Conservation (phyloP, 805 yeast species). For the Grigorovia yakushimaensis region DNA sequence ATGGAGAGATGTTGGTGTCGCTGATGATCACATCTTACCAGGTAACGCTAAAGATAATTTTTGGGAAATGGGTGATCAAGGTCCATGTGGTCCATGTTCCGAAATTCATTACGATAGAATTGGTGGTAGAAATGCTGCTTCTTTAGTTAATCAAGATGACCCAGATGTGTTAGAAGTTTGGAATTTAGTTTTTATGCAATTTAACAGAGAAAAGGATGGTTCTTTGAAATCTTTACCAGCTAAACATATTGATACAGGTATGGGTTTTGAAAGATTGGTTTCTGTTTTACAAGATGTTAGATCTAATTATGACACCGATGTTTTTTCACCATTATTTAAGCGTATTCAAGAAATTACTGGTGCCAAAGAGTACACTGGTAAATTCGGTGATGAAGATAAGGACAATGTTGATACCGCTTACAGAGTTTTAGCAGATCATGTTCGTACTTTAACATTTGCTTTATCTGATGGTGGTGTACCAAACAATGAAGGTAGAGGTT, state of each 20-base stretch:
- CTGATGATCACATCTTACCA: slow-evolving; percentile 85
- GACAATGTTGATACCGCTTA: slow-evolving; percentile 98
- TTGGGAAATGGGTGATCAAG: slow-evolving; percentile 99
- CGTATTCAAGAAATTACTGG: slow-evolving; percentile 90
- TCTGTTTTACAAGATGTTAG: slow-evolving; percentile 83
- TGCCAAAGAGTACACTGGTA: slow-evolving; percentile 83
- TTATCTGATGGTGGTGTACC: slow-evolving; percentile 99
- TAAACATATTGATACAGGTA: slow-evolving; percentile 94
- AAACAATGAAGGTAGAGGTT: slow-evolving; percentile 98
- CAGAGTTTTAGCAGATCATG: slow-evolving; percentile 97
- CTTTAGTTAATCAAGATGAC: slow-evolving; percentile 89
- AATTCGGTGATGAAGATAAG: slow-evolving; percentile 81
- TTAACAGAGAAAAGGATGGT: slow-evolving; percentile 85
- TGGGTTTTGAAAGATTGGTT: slow-evolving; percentile 97
- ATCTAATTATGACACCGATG: slow-evolving; percentile 97
- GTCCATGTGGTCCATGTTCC: slow-evolving; percentile 99
- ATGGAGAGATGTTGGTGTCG: slow-evolving; percentile 84
- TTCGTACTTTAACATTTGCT: slow-evolving; percentile 92
- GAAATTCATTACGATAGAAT: slow-evolving; percentile 97
- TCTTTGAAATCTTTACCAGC: slow-evolving; percentile 78
- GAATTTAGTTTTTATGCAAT: slow-evolving; percentile 96
- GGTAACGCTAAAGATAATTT: slow-evolving; percentile 88
- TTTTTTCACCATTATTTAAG: slow-evolving; percentile 78
- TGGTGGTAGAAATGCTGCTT: slow-evolving; percentile 94
- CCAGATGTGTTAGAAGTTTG: slow-evolving; percentile 96